A percentile compares a stretch with the other conserved stretches of the same genome.
These are phyloP conservation scores for Microsporum canis DNA, from an alignment of 2,329 filamentous ascomycete genomes.

Conservation along the genomic window DNA sequence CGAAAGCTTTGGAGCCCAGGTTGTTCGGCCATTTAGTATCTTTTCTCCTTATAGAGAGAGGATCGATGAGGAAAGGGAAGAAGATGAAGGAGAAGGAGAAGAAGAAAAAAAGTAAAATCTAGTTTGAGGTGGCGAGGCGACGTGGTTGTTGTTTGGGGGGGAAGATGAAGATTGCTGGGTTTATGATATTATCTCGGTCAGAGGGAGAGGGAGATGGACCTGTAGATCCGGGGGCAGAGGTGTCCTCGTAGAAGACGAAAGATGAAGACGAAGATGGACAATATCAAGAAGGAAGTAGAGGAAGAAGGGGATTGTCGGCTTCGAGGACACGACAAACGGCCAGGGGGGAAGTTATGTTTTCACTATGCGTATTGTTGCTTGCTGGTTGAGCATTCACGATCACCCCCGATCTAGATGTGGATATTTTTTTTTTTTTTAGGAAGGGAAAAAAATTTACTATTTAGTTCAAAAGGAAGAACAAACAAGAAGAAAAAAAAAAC, in stretches of 20 bases:
- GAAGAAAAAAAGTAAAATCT: neutral
- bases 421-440: neutral
- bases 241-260: neutral
- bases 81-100: neutral
- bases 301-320: neutral
- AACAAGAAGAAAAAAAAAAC: neutral
- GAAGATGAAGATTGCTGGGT: neutral
- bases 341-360: neutral
- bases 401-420: neutral
- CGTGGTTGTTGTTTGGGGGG: neutral
- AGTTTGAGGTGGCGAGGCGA: conserved; percentile 3
- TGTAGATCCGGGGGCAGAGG: neutral
- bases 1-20: neutral
- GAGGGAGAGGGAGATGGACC: neutral
- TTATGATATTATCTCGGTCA: neutral
- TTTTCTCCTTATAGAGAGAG: neutral
- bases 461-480: neutral
- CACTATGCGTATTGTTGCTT: neutral
- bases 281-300: neutral
- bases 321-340: neutral
- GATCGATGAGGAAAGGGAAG: neutral
- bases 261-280: neutral
- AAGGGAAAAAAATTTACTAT: neutral
- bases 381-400: neutral
- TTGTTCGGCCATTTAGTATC: neutral